Evolutionary conservation across 2,329 filamentous ascomycete species (phyloP), one percentile per base, ranked within the genome.

Genomic region (Dendrostoma leiphaemia): DNA sequence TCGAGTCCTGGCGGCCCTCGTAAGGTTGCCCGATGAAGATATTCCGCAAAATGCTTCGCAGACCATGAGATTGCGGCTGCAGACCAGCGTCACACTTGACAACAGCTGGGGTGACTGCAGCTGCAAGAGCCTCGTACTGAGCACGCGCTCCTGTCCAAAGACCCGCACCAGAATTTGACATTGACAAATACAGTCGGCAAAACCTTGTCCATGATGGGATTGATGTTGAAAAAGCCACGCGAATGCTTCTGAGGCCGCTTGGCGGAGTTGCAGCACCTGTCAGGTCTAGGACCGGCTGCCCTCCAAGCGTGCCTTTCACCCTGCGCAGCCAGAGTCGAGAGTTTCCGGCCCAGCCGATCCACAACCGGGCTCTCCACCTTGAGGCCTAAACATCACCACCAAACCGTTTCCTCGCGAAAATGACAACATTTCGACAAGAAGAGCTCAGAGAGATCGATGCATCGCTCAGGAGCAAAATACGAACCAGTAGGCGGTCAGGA

Each of bases 241-340:
- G 28, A 29, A 19, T 23, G 10, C 45, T 43, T 55, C 48, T n/a
- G 37, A 17, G 12, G 31, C 35, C 40, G 40, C 47, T 47, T 58
- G 52, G 44, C 23, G 44, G 32, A 46, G 44, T 52, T 51, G 56
- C 48, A 55, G 56, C 19, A 32, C 19, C n/a, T 13, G 43, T 37
- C 35, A 46, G 24, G 44, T 24, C 37, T 40, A 28, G 41, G 50
- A 41, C 29, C 12, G 48, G 48, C 44, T 58, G 52, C 37, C 54
- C 43, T 41, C 23, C 21, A 31, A 57, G 51, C 53, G 47, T 58
- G 52, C 50, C 48, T 35, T 51, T 55, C 43, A 46, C 34, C 35
- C 52, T 52, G 52, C 56, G 44, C 44, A 15, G 44, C 37, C 40
- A 51, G n/a, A 12, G 6, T 28, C 48, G 48, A 21, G 38, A 44